These are phyloP conservation scores for Aspergillus ustus DNA, from an alignment of 2,329 filamentous ascomycete genomes.

Conservation along the genomic window DNA sequence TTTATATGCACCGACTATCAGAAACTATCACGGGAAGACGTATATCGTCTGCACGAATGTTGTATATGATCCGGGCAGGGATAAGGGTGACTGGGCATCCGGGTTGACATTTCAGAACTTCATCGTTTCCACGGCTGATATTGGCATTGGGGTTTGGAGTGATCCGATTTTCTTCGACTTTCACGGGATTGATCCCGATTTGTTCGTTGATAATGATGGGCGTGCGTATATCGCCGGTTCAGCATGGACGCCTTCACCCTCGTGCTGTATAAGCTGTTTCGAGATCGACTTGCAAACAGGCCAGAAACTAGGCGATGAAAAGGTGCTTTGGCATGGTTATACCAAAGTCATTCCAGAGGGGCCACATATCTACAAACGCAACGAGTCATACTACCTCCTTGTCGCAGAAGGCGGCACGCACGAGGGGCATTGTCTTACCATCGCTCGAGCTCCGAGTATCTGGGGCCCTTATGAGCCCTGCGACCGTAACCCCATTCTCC, in stretches of 20 bases:
- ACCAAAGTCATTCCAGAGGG: background rate
- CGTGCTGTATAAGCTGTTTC: background rate
- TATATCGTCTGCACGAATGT: slow-evolving; percentile 11
- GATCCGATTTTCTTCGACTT: slow-evolving; percentile 18
- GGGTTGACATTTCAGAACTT: slow-evolving; percentile 5
- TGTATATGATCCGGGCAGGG: background rate
- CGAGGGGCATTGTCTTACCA: background rate
- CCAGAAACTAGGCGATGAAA: background rate
- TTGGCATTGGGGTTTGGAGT: slow-evolving; percentile 6
- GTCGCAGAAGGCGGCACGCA: slow-evolving; percentile 1
- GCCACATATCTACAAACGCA: background rate
- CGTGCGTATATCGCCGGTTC: slow-evolving; percentile 11
- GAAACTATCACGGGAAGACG: background rate
- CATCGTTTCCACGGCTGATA: slow-evolving; percentile 6
- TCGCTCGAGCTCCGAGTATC: background rate
- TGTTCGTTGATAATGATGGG: slow-evolving; percentile 22
- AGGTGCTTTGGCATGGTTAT: background rate
- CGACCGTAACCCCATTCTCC: background rate
- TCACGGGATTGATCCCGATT: slow-evolving; percentile 15
- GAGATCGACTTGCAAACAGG: slow-evolving; percentile 5
- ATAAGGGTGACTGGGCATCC: slow-evolving; percentile 5
- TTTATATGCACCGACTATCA: slow-evolving; percentile 4
- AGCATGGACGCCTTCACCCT: background rate
- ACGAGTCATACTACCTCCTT: background rate
- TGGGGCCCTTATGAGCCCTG: background rate